Conservation (phyloP, 2,329 filamentous ascomycete species). For the Tolypocladium inflatum region DNA sequence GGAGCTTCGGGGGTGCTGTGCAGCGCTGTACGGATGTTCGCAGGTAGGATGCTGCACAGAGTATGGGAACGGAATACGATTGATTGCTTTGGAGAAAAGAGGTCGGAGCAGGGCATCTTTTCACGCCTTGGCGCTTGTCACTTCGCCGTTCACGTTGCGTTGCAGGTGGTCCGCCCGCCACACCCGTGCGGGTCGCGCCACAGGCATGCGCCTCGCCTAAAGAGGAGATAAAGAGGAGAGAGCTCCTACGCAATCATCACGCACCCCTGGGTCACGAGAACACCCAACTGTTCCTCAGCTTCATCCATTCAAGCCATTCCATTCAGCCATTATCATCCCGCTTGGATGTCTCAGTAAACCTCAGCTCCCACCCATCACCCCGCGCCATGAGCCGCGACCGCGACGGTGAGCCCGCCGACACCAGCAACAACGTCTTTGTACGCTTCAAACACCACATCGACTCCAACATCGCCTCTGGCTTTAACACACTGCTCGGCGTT, state of each 20-base stretch:
- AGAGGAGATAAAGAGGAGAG: background rate
- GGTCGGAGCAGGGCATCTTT: background rate
- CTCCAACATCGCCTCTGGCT: conserved; percentile 20
- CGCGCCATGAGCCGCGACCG: conserved; percentile 10
- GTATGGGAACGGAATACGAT: background rate
- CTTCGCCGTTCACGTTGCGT: background rate
- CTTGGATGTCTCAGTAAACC: background rate
- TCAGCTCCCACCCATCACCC: background rate
- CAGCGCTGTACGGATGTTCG: background rate
- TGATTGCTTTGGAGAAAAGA: background rate
- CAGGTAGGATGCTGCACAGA: background rate
- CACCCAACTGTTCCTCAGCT: background rate
- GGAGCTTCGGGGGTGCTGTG: background rate
- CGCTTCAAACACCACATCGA: conserved; percentile 22
- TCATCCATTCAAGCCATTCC: background rate
- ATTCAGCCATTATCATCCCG: background rate
- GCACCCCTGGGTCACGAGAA: background rate
- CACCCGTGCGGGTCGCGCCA: background rate
- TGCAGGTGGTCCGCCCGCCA: background rate
- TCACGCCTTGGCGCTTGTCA: background rate
- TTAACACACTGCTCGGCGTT: conserved; percentile 8
- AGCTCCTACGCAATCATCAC: background rate
- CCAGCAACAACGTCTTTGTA: conserved; percentile 8
- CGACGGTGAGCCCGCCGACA: conserved; percentile 5
- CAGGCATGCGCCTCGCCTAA: background rate